Conservation (phyloP, 2,329 filamentous ascomycete species). For the Rhexocercosporidium sp. region DNA sequence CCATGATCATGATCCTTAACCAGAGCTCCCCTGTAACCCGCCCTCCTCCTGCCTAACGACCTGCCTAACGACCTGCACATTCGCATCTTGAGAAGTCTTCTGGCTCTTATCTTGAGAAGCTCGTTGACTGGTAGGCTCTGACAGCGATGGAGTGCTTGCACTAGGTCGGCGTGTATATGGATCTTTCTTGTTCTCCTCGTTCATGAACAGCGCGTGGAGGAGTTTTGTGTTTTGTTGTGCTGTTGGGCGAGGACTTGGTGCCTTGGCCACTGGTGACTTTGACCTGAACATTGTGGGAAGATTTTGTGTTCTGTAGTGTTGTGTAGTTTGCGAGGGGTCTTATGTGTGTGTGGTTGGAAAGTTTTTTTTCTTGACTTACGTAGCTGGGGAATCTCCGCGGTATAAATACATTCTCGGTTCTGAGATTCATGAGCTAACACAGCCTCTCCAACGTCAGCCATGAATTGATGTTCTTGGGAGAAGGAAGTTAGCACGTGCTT, state of each 20-base stretch:
- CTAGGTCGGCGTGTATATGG: constrained; percentile 6
- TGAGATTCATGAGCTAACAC: too few species aligned
- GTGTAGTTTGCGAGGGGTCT: neutral
- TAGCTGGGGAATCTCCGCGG: neutral
- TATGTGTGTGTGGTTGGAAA: neutral
- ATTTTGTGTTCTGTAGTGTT: neutral
- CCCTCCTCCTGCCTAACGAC: neutral
- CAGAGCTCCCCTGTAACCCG: neutral
- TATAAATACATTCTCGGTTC: neutral
- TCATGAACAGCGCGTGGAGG: constrained; percentile 12
- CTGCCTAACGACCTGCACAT: constrained; percentile 1
- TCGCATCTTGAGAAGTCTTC: neutral
- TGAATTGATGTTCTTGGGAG: neutral
- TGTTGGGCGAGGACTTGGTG: neutral
- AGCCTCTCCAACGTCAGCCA: constrained; percentile 5
- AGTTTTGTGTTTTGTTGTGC: constrained; percentile 5
- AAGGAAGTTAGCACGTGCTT: neutral
- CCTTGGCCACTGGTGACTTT: neutral
- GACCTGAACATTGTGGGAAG: neutral
- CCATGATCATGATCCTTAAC: neutral
- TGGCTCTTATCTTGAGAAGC: neutral
- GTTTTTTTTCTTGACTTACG: neutral
- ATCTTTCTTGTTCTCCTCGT: constrained; percentile 1
- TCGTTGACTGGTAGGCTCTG: neutral
- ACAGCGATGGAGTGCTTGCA: neutral